Percentiles rank a stretch among this genome's conserved stretches.
Conservation (phyloP, 1,139 yeast species). For the Candida sp. region DNA sequence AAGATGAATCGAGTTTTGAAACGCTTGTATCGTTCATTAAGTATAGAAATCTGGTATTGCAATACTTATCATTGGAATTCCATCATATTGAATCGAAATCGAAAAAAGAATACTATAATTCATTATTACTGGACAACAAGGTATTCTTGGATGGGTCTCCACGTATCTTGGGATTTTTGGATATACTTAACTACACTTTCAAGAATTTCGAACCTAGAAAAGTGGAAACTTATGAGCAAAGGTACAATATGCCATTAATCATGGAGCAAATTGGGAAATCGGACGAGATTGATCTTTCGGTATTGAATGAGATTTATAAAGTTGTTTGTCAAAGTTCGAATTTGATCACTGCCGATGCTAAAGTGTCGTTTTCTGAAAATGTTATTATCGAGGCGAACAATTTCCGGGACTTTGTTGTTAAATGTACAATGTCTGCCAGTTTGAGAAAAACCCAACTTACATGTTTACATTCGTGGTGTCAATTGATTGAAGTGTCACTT, state of each 20-base stretch:
- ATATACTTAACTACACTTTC: constrained; percentile 58
- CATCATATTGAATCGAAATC: constrained; percentile 62
- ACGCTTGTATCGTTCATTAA: constrained; percentile 61
- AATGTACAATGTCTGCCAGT: constrained; percentile 40
- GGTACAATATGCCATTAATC: constrained; percentile 26
- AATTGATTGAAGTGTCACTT: constrained; percentile 69
- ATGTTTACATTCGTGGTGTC: constrained; percentile 80
- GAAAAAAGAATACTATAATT: constrained; percentile 52
- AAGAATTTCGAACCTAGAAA: constrained; percentile 34
- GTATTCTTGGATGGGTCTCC: constrained; percentile 53
- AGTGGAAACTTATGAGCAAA: constrained; percentile 36
- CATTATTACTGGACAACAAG: constrained; percentile 47
- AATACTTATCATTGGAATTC: constrained; percentile 69
- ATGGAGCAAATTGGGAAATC: constrained; percentile 20
- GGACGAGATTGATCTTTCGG: constrained; percentile 16
- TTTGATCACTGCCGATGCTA: constrained; percentile 17
- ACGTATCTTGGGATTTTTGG: constrained; percentile 64
- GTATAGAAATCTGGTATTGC: constrained; percentile 60
- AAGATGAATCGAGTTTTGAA: constrained; percentile 35
- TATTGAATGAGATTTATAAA: constrained; percentile 21
- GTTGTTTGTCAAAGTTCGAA: constrained; percentile 20
- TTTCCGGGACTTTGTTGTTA: constrained; percentile 35
- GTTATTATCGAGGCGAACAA: constrained; percentile 24
- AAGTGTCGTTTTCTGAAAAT: constrained; percentile 19
- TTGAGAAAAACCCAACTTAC: constrained; percentile 54